Base-by-base conservation (phyloP, 352 stramenopile genomes). In the Phytopythium helicoides region DNA sequence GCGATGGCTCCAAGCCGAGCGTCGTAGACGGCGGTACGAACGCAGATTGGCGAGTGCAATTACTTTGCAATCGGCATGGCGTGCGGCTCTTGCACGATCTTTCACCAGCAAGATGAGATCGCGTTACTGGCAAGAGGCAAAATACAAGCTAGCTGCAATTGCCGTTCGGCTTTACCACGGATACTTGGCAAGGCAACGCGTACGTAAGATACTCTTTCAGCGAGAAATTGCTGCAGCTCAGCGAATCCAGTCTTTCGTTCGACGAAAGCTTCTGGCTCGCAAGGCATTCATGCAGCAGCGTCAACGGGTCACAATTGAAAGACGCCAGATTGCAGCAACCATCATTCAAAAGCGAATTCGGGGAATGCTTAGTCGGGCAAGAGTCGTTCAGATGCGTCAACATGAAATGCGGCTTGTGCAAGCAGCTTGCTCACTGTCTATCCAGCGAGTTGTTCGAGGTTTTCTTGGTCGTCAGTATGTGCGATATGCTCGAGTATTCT, bases 401-500 rank as follows among this genome's bases (percentile, higher is more conserved):
- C 26, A 65, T 0, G 80, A 88, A 44, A 58, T 75, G 9, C 21
- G 60, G 0, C 39, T 54, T 3, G 73, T 88, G 11, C 66, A 61
- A 3, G 52, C 71, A n/a, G 80, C 80, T 1, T 83, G 76, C 26
- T 48, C 47, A 0, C 41, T 90, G n/a, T 50, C 52, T 0, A 81
- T 90, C 41, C 76, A 90, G 35, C 68, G 80, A 6, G 54, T 81
- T 0, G 46, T 54, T 6, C 69, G 80, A 1, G 80, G 76, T 3
- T 81, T 76, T n/a, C 44, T 81, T 9, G 75, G 71, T 0, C 60
- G 73, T 8, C 58, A 62, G 22, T 47, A 53, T 3, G 58, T 60
- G 48, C 64, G 64, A 34, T 69, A 64, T 48, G 33, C 60, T 26
- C 60, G 70, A 0, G 39, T 80, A 3, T 64, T 81, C 22, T 21